Evolutionary conservation across 441 rosid species (phyloP).

Genomic region (Erodium trifolium): DNA sequence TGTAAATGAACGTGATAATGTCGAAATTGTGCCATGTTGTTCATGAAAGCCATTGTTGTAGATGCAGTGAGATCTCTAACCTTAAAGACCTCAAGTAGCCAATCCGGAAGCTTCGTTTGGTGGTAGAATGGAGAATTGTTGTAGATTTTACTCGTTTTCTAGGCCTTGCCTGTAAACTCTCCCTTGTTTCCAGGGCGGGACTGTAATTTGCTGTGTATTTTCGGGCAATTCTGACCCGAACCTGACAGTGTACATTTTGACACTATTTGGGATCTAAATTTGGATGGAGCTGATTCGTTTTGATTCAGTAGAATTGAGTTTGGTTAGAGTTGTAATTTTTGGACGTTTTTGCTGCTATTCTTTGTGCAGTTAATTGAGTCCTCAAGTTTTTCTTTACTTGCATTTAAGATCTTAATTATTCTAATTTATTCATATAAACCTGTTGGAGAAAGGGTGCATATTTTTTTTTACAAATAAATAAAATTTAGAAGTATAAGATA

Average conservation of each 20-base stretch:
- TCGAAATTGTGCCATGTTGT: background rate
- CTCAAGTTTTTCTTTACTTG: too few relatives aligned
- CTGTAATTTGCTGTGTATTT: background rate
- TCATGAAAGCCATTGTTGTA: background rate
- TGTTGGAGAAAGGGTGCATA: too few relatives aligned
- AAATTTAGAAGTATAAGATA: too few relatives aligned
- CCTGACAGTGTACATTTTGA: background rate
- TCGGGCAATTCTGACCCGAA: background rate
- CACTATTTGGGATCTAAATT: background rate
- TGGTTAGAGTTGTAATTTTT: background rate
- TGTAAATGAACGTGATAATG: conserved; percentile 15
- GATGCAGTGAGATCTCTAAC: background rate
- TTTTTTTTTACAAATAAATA: too few relatives aligned
- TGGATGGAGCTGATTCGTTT: too few relatives aligned
- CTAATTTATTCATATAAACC: too few relatives aligned
- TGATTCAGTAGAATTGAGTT: background rate
- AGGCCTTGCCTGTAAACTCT: background rate
- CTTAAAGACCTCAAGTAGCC: background rate
- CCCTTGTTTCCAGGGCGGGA: background rate
- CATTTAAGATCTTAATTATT: too few relatives aligned
- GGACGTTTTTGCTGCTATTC: too few relatives aligned
- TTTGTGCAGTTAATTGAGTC: too few relatives aligned
- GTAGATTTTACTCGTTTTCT: too few relatives aligned
- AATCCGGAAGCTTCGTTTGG: background rate
- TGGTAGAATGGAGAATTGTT: background rate